Evolutionary conservation across 768 basidiomycete species (phyloP), one percentile per base, ranked within the genome.

Genomic region (Basidioascus undulatus): DNA sequence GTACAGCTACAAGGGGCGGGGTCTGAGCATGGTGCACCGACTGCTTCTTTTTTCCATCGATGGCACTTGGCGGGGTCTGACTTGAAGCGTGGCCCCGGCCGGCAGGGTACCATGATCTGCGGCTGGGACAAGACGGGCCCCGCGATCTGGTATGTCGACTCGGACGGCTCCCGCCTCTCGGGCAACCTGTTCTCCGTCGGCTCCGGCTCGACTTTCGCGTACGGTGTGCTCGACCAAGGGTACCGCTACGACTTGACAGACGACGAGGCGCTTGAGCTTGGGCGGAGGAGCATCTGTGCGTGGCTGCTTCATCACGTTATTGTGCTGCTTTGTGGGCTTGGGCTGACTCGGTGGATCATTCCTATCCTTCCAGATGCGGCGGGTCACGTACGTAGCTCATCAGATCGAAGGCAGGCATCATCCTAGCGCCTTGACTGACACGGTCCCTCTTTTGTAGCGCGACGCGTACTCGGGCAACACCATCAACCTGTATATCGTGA

Each of bases 111-210:
- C 0, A 98, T 96, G 92, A 87, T 98, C 42, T 94, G 87, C 53
- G 92, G 92, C 21, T 96, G 87, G 86, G 92, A 98, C 62, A 96
- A 96, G 65, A 94, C 87, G 74, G 92, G 87, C 1, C 86, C 87
- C 16, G 72, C 82, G 18, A 65, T 98, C 21, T 96, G 86, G 64
- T 96, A 96, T 57, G 92, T 98, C 39, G 92, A 98, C 59, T 86
- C 81, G 5, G 92, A 96, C 50, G 92, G 92, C 33, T 78, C 82
- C 6, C 76, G 92, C 24, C 65, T 96, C 37, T 89, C 87, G 56
- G 92, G 92, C 38, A 74, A 98, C 58, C 59, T 96, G n/a, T 98
- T 98, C 65, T 92, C 86, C 5, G 92, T 98, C 27, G 92, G 92
- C 23, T 94, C 89, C 4, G 92, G 92, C 53, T 83, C 80, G 56